Conservation (phyloP, 2,329 filamentous ascomycete genomes). For the Grosmannia clavigera region DNA sequence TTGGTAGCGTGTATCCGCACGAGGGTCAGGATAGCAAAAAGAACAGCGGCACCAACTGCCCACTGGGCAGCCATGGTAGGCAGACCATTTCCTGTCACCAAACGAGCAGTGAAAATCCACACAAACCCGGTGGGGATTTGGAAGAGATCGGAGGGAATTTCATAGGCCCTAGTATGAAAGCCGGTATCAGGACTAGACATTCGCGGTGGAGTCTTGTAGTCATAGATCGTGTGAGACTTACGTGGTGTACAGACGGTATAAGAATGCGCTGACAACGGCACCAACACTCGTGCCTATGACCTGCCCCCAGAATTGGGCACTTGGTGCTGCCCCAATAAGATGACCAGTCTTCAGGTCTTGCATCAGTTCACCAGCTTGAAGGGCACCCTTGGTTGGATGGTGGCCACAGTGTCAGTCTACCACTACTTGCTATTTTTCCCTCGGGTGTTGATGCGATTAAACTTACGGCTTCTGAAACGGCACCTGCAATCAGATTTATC, state of each 20-base stretch:
- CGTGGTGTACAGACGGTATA: constrained; percentile 79
- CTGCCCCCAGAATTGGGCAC: constrained; percentile 94
- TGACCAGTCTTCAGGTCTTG: constrained; percentile 97
- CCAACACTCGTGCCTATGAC: constrained; percentile 81
- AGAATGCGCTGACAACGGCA: constrained; percentile 70
- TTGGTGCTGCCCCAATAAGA: constrained; percentile 79
- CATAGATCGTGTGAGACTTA: constrained; percentile 17
- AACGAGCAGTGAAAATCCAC: constrained; percentile 90
- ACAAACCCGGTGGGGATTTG: constrained; percentile 91
- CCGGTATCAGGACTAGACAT: not conserved
- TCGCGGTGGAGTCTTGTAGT: not conserved
- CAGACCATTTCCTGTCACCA: constrained; percentile 83
- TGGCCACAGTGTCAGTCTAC: not conserved
- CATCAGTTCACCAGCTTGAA: constrained; percentile 93
- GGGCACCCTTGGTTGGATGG: constrained; percentile 39
- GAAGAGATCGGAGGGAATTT: constrained; percentile 78
- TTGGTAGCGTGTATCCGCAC: constrained; percentile 48
- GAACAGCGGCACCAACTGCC: constrained; percentile 57
- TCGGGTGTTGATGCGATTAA: not conserved
- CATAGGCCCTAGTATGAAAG: constrained; percentile 51
- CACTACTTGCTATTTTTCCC: not conserved
- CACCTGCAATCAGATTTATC: constrained; percentile 89
- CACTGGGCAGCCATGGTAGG: constrained; percentile 75
- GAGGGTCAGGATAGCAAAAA: constrained; percentile 63
- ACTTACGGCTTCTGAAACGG: constrained; percentile 38